Evolutionary conservation across 495 filamentous ascomycete species (phyloP), one percentile per base, ranked within the genome.

Genomic region (Penicillium odoratum): DNA sequence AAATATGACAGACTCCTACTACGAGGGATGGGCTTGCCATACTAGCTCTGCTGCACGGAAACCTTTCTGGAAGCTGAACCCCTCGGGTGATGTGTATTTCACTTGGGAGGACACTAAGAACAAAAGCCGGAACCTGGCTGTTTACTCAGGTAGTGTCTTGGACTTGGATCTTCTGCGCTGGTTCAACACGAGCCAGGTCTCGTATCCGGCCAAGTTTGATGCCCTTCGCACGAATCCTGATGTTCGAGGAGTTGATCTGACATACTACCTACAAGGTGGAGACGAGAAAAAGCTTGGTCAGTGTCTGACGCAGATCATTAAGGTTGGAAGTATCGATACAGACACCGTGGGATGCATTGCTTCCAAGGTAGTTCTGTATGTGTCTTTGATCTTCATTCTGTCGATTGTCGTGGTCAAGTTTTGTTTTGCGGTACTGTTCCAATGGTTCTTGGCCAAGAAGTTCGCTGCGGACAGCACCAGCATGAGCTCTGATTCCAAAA

Each of bases 321-420:
- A 92, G 65, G 95, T 99, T 28, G 95, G 95, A 13, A 90, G 89
- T 13, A 89, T 99, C 56, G 95, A 98, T 68, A 97, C 94, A 0
- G 92, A 93, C 61, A 97, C 92, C 4, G 90, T 99, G 8, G 95
- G 95, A 11, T 99, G 95, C 73, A 98, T 99, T 63, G 95, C 95
- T 1, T 95, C 92, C 50, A 88, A 96, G 70, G 93, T 99, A 15
- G 95, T 99, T 8, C 88, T 99, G 31, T 99, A 98, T 62, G 85
- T 97, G 36, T 94, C 93, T 5, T 78, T 99, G 58, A 86, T 89
- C 50, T 90, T 99, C 74, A 99, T 99, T 72, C 77, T 99, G 28
- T 85, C 91, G 25, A 90, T 98, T 54, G 95, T 98, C 8, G 68
- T 82, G 16, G 83, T 90, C 59, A 94, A 96, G 61, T 99, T 99